Evolutionary conservation across 345 rosid species (phyloP), one percentile per base, ranked within the genome.

Genomic region (Erysimum cheiranthoides): DNA sequence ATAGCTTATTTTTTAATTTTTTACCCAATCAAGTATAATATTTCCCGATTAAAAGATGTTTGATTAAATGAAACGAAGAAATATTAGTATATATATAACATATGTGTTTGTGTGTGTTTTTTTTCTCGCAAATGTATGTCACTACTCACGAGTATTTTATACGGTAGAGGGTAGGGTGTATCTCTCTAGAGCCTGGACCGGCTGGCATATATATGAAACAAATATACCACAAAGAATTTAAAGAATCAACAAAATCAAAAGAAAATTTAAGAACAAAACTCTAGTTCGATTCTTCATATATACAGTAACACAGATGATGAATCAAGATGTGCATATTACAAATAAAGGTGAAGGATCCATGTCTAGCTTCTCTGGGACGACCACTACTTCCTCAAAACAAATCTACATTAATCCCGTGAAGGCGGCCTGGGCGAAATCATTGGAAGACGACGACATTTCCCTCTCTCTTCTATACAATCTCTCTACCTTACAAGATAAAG

Each of bases 401-500:
- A 25, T 68, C 79, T 42, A 9, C 70, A 35, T 73, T 65, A 59
- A 49, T 6, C 16, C 61, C 60, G 10, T 46, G 3, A 10, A 52
- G 27, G 10, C 51, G 35, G 18, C 62, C 47, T 28, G 73, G 34
- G 7, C 40, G 65, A 12, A 61, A 78, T 18, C 34, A 73, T 49
- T 86, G 34, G 53, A 68, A 78, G 47, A 73, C 10, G 82, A 66
- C 58, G 64, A 42, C 14, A 27, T 60, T 51, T 73, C 73, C 13
- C 58, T 72, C 35, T 80, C 96, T 80, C 86, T 93, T 40, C 82
- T 91, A 14, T 84, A 77, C 69, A 82, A 61, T 67, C 82, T 90
- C 30, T 85, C 96, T 17, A 49, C 83, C 68, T 85, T 93, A 14
- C 88, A 85, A 61, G 87, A 90, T 16, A 91, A 85, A 73, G 81